Evolutionary conservation across 768 basidiomycete genomes (phyloP), one percentile per base, ranked within the genome.

Genomic region (Clavaria fumosa): DNA sequence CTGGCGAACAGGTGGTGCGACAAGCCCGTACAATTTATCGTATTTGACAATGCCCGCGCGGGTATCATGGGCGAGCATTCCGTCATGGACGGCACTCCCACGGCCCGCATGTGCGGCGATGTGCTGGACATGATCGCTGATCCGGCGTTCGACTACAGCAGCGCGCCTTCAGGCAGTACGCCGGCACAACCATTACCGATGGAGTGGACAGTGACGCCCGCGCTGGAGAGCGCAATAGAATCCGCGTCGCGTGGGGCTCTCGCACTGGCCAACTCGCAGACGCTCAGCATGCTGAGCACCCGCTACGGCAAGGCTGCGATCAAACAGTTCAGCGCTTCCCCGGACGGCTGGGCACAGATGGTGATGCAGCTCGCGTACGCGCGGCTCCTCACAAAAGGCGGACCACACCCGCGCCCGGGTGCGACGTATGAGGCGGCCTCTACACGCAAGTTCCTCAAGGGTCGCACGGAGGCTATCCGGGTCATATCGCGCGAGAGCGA

Each of bases 341-440:
- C 91, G 2, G 91, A 96, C 51, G 82, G 82, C 19, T 95, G 89
- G 88, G 78, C 83, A 32, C 91, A 96, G 60, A 75, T 95, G 70
- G 61, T 89, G 50, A 67, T 91, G 35, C 91, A 96, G 53, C 62
- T 96, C 32, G 91, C 90, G 4, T 90, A 90, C 55, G 70, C 65
- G 40, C 71, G 89, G 1, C 66, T 88, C 23, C 57, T 77, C 21
- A 63, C 66, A 27, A 62, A 66, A 28, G 9, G 9, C 26, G 4
- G 41, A 18, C 26, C 14, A 31, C 18, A 19, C 30, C 10, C 7
- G 60, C 56, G 74, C 43, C 60, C 62, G 20, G 88, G 83, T 2
- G 84, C 72, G 4, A 89, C 88, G n/a, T 96, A 96, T 53, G 91
- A 96, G 58, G 81, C 86, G 40, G 89, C 89, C 23, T 78, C 83